These are phyloP conservation scores for Trichoderma sp. DNA, from an alignment of 2,329 filamentous ascomycete species.

Conservation along the genomic window DNA sequence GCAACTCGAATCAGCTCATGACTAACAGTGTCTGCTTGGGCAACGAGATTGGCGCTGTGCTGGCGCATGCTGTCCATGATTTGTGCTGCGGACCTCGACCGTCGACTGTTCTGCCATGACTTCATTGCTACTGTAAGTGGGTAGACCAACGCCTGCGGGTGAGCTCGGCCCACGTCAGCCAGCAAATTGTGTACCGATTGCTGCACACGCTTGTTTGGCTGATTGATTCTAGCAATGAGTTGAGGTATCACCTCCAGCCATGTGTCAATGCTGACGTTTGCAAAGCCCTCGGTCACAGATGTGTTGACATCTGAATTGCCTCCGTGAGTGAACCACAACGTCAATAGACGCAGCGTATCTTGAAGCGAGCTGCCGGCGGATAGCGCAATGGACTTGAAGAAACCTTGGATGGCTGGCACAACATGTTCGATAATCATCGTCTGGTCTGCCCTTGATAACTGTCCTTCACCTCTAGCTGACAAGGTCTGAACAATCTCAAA, in stretches of 20 bases:
- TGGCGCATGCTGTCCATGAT: conserved; percentile 99
- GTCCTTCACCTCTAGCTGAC: conserved; percentile 64
- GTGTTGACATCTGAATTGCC: conserved; percentile 84
- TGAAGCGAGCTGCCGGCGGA: conserved; percentile 92
- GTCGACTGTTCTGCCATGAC: conserved; percentile 75
- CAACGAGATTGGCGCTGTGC: conserved; percentile 88
- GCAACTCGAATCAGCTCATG: conserved; percentile 96
- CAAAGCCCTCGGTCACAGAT: conserved; percentile 86
- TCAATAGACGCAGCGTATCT: conserved; percentile 88
- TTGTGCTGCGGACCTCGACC: conserved; percentile 82
- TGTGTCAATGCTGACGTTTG: conserved; percentile 91
- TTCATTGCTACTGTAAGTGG: conserved; percentile 98
- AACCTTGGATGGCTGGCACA: conserved; percentile 90
- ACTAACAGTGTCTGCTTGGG: conserved; percentile 93
- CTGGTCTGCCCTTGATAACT: conserved; percentile 51
- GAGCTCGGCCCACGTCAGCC: conserved; percentile 87
- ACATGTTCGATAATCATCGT: conserved; percentile 81
- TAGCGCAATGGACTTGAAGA: conserved; percentile 95
- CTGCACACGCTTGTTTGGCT: conserved; percentile 85
- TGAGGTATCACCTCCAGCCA: conserved; percentile 99
- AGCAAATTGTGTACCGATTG: conserved; percentile 90
- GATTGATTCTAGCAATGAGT: conserved; percentile 95
- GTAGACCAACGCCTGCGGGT: conserved; percentile 96
- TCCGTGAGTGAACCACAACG: conserved; percentile 95
- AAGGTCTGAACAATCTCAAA: conserved; percentile 95